Evolutionary conservation across 352 stramenopile genomes (phyloP), one percentile per base, ranked within the genome.

Genomic region (Pythium aristosporum): DNA sequence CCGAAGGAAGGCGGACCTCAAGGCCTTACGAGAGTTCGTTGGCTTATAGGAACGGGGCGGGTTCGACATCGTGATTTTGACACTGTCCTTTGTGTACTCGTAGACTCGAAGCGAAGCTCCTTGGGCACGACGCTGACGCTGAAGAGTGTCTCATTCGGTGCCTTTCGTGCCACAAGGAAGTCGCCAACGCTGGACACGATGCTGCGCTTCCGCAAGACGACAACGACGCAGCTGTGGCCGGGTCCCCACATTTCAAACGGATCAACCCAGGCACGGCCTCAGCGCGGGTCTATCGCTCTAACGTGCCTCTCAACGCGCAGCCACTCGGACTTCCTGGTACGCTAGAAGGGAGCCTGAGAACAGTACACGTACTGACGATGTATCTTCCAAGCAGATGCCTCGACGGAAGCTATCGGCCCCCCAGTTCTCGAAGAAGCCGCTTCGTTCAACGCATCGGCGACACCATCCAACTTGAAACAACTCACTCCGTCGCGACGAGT

Each of bases 81-180:
- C 36, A 8, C 9, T 20, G 9, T 32, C n/a, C 10, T 41, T 28
- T 44, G 55, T 58, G 23, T 63, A 20, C 49, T 44, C 36, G 11
- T 51, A 91, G 82, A 48, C 65, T 91, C 23, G 79, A 89, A 63
- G 73, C 75, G 3, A 67, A 75, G 5, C 57, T 89, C 18, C 68
- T 87, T 12, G 78, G 78, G 0, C 67, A 79, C 18, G 68, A 89
- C 11, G 63, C 61, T 0, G 77, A 88, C 21, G 71, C 67, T 13
- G 80, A 91, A 55, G 82, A 91, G 53, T 91, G 82, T 55, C 70
- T 91, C 1, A 68, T 91, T 28, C 82, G 82, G 0, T 89, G 82
- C 36, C 65, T 91, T 13, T 89, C 82, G 32, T 91, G 82, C 55
- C 82, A 80, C 48, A 91, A 89, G 62, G 82, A 91, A 57, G 71